These are phyloP conservation scores for Lactifluus pinguis DNA, from an alignment of 768 basidiomycete species.

Conservation along the genomic window DNA sequence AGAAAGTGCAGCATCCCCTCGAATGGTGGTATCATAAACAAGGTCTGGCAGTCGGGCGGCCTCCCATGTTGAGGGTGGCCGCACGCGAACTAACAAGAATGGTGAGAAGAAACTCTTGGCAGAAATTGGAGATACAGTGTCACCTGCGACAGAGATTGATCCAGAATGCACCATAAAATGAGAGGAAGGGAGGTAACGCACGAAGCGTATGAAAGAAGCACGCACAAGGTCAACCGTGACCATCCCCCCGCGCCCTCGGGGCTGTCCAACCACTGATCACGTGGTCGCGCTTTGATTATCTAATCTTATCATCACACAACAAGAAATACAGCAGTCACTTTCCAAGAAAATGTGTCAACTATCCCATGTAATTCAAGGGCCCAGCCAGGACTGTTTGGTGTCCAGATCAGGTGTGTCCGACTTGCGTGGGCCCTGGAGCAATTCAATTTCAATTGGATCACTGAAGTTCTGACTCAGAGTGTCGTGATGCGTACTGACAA, in stretches of 20 bases:
- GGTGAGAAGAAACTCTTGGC: background rate
- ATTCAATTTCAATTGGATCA: no score
- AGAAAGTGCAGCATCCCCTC: conserved; percentile 81
- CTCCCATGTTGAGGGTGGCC: conserved; percentile 81
- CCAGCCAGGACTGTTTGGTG: no score
- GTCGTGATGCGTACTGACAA: no score
- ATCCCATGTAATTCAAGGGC: no score
- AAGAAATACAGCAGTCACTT: no score
- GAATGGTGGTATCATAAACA: conserved; percentile 58
- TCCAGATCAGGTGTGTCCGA: no score
- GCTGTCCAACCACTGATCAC: conserved; percentile 18
- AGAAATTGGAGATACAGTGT: conserved; percentile 18
- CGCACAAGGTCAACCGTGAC: background rate
- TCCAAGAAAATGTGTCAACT: no score
- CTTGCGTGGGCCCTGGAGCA: no score
- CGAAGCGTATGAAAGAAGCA: background rate
- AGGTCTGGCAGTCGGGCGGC: conserved; percentile 75
- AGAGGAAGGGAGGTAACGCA: background rate
- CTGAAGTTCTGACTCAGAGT: no score
- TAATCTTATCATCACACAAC: conserved; percentile 4
- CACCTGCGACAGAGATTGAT: conserved; percentile 82
- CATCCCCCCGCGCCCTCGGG: no score
- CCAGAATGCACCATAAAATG: conserved; percentile 53
- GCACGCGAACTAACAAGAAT: conserved; percentile 66
- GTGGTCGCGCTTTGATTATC: conserved; percentile 15